These are phyloP conservation scores for Cercospora janseana DNA, from an alignment of 2,329 filamentous ascomycete genomes.

Conservation along the genomic window DNA sequence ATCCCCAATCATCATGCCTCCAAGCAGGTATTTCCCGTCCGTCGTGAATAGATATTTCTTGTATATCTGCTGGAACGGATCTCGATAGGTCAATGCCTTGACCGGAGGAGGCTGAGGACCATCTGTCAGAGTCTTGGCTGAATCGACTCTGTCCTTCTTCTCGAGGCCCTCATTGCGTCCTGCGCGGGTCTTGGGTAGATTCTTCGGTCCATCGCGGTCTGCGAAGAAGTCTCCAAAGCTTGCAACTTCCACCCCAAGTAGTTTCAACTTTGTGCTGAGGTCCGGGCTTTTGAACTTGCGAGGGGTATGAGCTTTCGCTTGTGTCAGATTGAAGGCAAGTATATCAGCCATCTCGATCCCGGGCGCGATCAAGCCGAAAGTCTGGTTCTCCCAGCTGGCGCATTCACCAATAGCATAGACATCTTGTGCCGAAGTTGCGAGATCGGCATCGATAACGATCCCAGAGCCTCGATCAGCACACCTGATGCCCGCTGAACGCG, in stretches of 20 bases:
- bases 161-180: constrained; percentile 47
- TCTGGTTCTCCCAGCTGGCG: constrained; percentile 82
- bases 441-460: constrained; percentile 65
- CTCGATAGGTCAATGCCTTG: constrained; percentile 82
- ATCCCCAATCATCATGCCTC: constrained; percentile 97
- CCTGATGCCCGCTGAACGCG: constrained; percentile 65
- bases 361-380: constrained; percentile 83
- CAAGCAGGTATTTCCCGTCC: constrained; percentile 85
- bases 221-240: constrained; percentile 95
- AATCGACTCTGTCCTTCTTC: constrained; percentile 44
- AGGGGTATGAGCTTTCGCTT: constrained; percentile 68
- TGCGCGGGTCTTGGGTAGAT: constrained; percentile 61
- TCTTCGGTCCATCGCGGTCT: constrained; percentile 75
- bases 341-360: constrained; percentile 93
- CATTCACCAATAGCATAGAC: constrained; percentile 91
- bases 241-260: constrained; percentile 85
- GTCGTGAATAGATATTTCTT: constrained; percentile 91
- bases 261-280: constrained; percentile 85
- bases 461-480: constrained; percentile 72
- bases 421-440: constrained; percentile 68
- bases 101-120: constrained; percentile 61
- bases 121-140: constrained; percentile 51
- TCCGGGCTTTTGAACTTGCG: constrained; percentile 77
- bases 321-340: constrained; percentile 84
- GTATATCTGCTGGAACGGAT: constrained; percentile 84